Evolutionary conservation across 306 rosid genomes (phyloP).

Genomic region (Malus sylvestris): DNA sequence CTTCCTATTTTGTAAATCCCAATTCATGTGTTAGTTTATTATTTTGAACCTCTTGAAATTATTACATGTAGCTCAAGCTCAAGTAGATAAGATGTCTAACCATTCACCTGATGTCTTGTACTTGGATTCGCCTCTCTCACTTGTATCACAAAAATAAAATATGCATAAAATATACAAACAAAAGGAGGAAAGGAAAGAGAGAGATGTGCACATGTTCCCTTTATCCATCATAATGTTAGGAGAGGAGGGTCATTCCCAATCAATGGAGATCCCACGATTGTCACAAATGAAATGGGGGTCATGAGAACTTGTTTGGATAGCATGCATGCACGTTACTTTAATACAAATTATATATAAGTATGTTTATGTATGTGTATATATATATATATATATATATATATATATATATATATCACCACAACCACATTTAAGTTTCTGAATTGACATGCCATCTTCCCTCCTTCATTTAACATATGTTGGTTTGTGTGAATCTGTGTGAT

Average conservation of each 20-base stretch:
- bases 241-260: conserved; percentile 6
- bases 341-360: background rate
- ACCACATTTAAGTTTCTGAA: conserved; percentile 21
- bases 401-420: background rate
- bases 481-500: no score
- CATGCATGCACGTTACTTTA: conserved; percentile 16
- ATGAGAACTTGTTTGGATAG: background rate
- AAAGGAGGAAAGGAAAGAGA: background rate
- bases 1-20: no score
- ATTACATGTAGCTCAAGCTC: background rate
- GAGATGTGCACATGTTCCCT: background rate
- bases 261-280: background rate
- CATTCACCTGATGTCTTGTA: no score
- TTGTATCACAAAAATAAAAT: no score
- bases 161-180: no score
- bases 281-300: background rate
- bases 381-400: conserved; percentile 6
- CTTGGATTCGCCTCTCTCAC: background rate
- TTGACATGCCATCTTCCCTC: conserved; percentile 15
- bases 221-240: background rate
- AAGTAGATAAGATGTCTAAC: no score
- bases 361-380: no score
- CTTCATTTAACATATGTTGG: no score
- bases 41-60: background rate
- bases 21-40: no score